Percentiles rank a stretch among this genome's conserved stretches.
phyloP scores from a whole-genome alignment of 1,284 basidiomycete genomes.

The Ceratobasidium sp. region DNA sequence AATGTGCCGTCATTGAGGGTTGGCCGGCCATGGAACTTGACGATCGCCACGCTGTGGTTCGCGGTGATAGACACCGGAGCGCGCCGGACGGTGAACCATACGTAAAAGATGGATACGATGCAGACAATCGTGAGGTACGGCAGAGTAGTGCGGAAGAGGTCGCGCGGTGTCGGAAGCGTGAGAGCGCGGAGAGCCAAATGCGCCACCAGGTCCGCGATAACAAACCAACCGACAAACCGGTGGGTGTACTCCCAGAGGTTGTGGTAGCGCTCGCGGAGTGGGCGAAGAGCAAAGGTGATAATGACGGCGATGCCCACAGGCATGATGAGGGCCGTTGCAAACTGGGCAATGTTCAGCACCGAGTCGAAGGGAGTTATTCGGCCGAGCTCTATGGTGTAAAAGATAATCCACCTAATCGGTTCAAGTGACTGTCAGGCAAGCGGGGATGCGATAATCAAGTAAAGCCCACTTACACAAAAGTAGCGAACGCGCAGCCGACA shows the following conservation, averaged over 20 bases:
- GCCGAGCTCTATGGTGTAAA: conserved; percentile 43
- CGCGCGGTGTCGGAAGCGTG: conserved; percentile 19
- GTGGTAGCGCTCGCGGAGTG: conserved; percentile 34
- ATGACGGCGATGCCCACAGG: conserved; percentile 32
- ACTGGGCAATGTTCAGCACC: conserved; percentile 19
- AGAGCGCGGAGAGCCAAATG: conserved; percentile 19
- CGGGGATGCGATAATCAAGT: background rate
- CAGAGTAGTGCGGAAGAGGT: conserved; percentile 28
- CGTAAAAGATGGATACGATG: conserved; percentile 38
- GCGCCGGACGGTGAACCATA: conserved; percentile 39
- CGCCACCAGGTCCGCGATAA: conserved; percentile 28
- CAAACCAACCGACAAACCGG: conserved; percentile 38
- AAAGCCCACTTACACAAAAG: conserved; percentile 28
- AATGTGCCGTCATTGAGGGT: conserved; percentile 29
- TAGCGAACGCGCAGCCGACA: conserved; percentile 38
- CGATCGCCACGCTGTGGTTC: conserved; percentile 34
- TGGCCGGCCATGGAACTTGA: conserved; percentile 34
- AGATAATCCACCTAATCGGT: conserved; percentile 39
- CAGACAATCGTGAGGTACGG: conserved; percentile 36
- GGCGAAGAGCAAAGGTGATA: conserved; percentile 29
- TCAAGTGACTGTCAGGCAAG: background rate
- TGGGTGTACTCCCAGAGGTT: conserved; percentile 39
- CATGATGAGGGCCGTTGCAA: conserved; percentile 27
- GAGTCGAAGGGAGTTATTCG: background rate
- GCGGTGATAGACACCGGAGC: conserved; percentile 20